Evolutionary conservation across 2,329 filamentous ascomycete genomes (phyloP), one percentile per base, ranked within the genome.

Genomic region (Aspergillus neotritici): DNA sequence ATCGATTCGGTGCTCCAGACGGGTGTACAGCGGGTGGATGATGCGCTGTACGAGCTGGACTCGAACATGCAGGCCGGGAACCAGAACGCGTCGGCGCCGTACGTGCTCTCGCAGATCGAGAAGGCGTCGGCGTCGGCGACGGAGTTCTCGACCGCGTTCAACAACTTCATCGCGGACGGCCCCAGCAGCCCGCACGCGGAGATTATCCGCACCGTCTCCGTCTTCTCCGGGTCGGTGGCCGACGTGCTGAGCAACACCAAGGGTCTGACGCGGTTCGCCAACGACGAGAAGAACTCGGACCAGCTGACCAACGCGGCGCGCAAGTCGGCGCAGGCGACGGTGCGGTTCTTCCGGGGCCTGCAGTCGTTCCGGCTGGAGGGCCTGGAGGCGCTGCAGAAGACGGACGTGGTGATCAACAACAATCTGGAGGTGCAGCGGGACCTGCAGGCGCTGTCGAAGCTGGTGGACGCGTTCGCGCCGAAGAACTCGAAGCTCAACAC

Each of bases 21-120:
- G 37, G 93, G 90, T 54, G 88, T 97, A 15, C 83, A 93, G 58
- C 84, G 93, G 34, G 90, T 98, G 11, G 93, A 98, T 58, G 93
- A 98, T 67, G 89, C 93, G 34, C 75, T 98, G 30, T 98, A 98
- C 69, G 93, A 98, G 67, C 76, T 98, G 34, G 93, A 98, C 67
- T 97, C 93, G 14, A 86, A 86, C 14, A 97, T 97, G 89, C 91
- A 97, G 65, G 93, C 91, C 32, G 93, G 93, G 66, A 98, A 98
- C 71, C 93, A 97, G 70, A 98, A 94, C 60, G 93, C 93, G 1
- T 94, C 90, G 32, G 89, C 93, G 11, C 81, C 91, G 1, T 97
- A 94, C 62, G 90, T 98, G 10, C 76, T 98, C 39, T 97, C 91
- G 2, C 91, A 97, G 65, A 90, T 97, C 46, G 93, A 98, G 64